Conservation (phyloP, 2,329 filamentous ascomycete genomes). For the Aspergillus thermomutatus region DNA sequence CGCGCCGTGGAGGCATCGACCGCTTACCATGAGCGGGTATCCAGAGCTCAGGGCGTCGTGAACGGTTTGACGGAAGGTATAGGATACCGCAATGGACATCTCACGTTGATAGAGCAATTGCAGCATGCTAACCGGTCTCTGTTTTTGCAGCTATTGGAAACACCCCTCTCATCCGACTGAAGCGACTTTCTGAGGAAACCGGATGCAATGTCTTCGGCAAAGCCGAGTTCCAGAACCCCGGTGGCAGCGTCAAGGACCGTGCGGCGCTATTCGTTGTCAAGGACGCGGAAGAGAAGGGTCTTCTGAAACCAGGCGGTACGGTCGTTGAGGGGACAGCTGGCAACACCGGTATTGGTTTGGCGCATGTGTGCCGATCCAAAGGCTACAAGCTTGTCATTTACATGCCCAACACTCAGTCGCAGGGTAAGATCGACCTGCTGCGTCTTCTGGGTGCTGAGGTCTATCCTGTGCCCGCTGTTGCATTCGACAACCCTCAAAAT, state of each 20-base stretch:
- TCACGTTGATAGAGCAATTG: not conserved
- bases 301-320: conserved; percentile 80
- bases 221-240: conserved; percentile 98
- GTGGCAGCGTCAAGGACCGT: conserved; percentile 92
- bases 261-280: conserved; percentile 91
- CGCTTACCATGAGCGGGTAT: conserved; percentile 67
- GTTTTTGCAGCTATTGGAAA: conserved; percentile 78
- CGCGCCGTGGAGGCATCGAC: conserved; percentile 52
- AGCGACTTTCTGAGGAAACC: conserved; percentile 82
- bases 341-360: conserved; percentile 96
- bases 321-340: conserved; percentile 96
- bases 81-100: conserved; percentile 8
- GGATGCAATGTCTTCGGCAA: conserved; percentile 94
- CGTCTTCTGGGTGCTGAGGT: conserved; percentile 90
- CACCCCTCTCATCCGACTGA: conserved; percentile 88
- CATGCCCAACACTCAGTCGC: conserved; percentile 98
- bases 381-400: conserved; percentile 97
- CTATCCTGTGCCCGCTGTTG: conserved; percentile 89
- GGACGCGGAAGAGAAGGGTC: conserved; percentile 84
- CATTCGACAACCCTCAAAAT: conserved; percentile 92
- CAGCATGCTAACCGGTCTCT: conserved; percentile 1
- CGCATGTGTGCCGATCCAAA: conserved; percentile 87
- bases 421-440: conserved; percentile 94
- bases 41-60: conserved; percentile 74
- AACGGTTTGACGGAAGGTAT: conserved; percentile 78